Conservation (phyloP, 495 filamentous ascomycete species). For the Hyaloscypha variabilis region DNA sequence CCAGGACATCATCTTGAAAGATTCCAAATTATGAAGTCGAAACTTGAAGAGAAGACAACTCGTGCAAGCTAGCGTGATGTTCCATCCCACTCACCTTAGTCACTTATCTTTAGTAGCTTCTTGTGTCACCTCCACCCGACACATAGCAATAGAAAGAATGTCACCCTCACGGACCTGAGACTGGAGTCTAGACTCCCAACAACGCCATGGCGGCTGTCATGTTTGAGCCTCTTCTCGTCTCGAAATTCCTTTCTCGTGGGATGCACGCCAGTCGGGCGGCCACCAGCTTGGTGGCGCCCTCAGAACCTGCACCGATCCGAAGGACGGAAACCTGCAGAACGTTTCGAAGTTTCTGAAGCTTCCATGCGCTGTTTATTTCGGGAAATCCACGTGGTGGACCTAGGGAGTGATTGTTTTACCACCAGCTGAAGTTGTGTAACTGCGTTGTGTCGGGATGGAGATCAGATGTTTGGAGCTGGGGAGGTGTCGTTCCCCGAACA, state of each 20-base stretch:
- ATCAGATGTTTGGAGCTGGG: not conserved
- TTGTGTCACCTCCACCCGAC: not conserved
- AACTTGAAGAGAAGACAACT: not conserved
- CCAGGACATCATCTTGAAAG: too few species aligned
- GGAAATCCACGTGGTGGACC: not conserved
- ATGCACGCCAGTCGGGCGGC: not conserved
- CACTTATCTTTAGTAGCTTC: not conserved
- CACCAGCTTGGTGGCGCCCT: not conserved
- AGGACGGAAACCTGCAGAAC: not conserved
- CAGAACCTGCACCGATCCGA: not conserved
- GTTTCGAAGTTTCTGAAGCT: not conserved
- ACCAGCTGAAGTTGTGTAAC: not conserved
- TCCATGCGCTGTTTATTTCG: not conserved
- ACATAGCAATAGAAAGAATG: not conserved
- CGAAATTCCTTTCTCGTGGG: not conserved
- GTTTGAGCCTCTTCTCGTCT: not conserved
- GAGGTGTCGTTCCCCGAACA: not conserved
- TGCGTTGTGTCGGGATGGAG: not conserved
- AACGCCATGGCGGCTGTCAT: not conserved
- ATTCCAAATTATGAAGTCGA: too few species aligned
- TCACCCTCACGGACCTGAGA: not conserved
- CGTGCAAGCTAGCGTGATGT: not conserved
- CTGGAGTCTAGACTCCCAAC: not conserved
- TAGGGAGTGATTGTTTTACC: not conserved
- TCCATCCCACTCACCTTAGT: not conserved